Percentiles rank a stretch among this genome's conserved stretches.
These are phyloP conservation scores for Marasmius oreades DNA, from an alignment of 1,284 basidiomycete genomes.

Conservation along the genomic window DNA sequence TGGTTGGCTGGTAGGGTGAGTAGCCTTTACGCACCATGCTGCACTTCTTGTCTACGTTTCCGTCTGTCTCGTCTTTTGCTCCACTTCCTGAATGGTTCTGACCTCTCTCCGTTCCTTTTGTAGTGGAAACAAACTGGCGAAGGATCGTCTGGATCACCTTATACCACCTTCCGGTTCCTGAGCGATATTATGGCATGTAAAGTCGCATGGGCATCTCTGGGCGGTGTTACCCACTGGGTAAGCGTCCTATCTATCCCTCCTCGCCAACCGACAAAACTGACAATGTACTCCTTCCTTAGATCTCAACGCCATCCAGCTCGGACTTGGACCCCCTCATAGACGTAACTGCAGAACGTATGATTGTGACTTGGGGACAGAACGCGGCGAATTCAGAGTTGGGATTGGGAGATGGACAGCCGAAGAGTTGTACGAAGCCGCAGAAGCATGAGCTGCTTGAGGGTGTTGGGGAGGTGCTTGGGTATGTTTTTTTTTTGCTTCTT, in stretches of 20 bases:
- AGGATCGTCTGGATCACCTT: conserved; percentile 37
- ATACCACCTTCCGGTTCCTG: conserved; percentile 60
- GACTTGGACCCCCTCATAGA: neutral
- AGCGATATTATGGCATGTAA: conserved; percentile 84
- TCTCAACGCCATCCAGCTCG: conserved; percentile 57
- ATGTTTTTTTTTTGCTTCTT: conserved; percentile 45
- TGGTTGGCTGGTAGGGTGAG: conserved; percentile 80
- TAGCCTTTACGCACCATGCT: neutral
- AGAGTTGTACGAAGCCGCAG: conserved; percentile 85
- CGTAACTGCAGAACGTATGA: conserved; percentile 57
- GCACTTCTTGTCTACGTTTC: no score
- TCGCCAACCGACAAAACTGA: neutral
- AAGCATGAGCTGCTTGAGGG: conserved; percentile 68
- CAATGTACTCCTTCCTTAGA: neutral
- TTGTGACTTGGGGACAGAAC: conserved; percentile 85
- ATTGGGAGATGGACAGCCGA: conserved; percentile 74
- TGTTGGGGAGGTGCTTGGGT: conserved; percentile 57
- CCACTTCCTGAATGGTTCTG: conserved; percentile 10
- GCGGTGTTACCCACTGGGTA: conserved; percentile 89
- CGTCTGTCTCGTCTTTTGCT: neutral
- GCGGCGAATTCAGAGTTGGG: conserved; percentile 82
- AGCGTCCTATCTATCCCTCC: neutral
- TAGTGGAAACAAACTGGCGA: conserved; percentile 94
- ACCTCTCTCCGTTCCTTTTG: conserved; percentile 16
- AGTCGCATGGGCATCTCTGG: conserved; percentile 62